These are phyloP conservation scores for Phlyctochytrium arcticum DNA, from an alignment of 192 early-diverging fungal genomes.

Conservation along the genomic window DNA sequence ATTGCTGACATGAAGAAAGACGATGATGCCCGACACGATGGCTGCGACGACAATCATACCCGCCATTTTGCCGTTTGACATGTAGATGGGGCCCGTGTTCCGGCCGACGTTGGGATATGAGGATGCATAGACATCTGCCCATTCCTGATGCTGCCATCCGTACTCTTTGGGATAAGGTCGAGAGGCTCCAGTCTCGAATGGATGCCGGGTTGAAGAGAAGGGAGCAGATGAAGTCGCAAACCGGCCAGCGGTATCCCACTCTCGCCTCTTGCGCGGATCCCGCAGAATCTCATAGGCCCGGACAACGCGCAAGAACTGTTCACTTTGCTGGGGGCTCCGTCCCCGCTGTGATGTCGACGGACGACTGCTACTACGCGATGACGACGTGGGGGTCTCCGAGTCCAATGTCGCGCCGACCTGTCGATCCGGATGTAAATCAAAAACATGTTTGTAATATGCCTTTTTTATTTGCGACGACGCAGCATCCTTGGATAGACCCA, in stretches of 20 bases:
- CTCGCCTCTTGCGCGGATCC: not conserved
- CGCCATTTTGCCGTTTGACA: constrained; percentile 27
- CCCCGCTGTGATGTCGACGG: not conserved
- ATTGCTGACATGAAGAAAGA: constrained; percentile 4
- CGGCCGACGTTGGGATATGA: not conserved
- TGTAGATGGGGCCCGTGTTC: constrained; percentile 25
- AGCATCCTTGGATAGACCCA: constrained; percentile 64
- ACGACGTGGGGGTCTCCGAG: not conserved
- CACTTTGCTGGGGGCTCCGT: not conserved
- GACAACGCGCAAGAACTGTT: constrained; percentile 15
- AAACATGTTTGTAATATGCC: constrained; percentile 71
- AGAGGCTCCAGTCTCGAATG: not conserved
- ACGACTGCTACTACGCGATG: not conserved
- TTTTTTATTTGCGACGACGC: constrained; percentile 79
- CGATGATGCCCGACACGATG: not conserved
- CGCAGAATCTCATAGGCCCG: constrained; percentile 23
- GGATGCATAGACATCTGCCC: not conserved
- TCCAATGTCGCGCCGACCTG: constrained; percentile 4
- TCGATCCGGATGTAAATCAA: constrained; percentile 69
- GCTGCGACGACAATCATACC: constrained; percentile 15
- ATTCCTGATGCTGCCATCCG: not conserved
- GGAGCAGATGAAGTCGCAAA: too few relatives aligned
- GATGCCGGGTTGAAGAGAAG: not conserved
- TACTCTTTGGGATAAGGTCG: not conserved
- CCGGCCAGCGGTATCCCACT: not conserved